A percentile compares a stretch with the other conserved stretches of the same genome.
phyloP scores from a whole-genome alignment of 2,329 filamentous ascomycete species.

The Xylariomycetidae sp. region DNA sequence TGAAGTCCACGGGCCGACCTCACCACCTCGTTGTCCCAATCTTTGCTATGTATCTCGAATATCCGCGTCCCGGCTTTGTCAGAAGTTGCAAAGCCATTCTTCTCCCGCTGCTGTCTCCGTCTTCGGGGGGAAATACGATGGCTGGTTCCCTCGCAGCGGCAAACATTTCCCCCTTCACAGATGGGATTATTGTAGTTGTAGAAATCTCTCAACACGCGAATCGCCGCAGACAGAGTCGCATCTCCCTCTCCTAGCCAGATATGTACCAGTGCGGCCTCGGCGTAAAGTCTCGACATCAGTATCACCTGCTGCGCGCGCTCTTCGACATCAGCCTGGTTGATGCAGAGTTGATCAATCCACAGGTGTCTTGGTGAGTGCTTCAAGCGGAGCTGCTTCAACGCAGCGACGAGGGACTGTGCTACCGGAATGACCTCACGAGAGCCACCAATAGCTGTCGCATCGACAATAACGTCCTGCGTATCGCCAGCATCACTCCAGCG shows the following conservation, averaged over 20 bases:
- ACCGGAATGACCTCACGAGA: not conserved
- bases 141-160: not conserved
- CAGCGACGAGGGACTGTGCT: not conserved
- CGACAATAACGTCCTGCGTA: not conserved
- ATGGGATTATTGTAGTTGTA: constrained; percentile 1
- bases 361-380: not conserved
- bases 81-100: not conserved
- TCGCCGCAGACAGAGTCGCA: not conserved
- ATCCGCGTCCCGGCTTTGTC: not conserved
- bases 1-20: not conserved
- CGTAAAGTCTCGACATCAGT: constrained; percentile 1
- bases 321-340: constrained; percentile 2
- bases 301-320: constrained; percentile 2
- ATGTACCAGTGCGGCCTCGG: not conserved
- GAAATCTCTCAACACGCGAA: not conserved
- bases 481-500: not conserved
- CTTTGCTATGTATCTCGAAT: not conserved
- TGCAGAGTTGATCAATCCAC: constrained; percentile 4
- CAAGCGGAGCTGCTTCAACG: not conserved
- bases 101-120: not conserved
- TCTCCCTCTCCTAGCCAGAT: constrained; percentile 1
- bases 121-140: not conserved
- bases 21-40: not conserved
- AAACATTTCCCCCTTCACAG: constrained; percentile 1
- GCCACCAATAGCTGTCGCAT: not conserved